Conservation (phyloP, 2,329 filamentous ascomycete species). For the Myriosclerotinia scirpicola region DNA sequence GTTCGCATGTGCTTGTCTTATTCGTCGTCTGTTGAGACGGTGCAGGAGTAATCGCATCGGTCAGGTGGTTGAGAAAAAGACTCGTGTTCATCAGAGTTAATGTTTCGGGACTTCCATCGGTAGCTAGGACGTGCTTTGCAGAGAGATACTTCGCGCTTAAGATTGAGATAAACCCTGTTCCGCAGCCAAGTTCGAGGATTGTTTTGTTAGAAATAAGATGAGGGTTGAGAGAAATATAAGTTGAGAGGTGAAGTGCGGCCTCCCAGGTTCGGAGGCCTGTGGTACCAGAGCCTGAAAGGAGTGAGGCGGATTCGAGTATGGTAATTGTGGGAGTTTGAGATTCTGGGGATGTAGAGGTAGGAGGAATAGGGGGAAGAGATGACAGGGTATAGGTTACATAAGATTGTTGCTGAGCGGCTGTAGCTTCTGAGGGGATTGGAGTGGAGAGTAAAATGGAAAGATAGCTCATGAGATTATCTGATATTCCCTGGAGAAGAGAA, state of each 20-base stretch:
- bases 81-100: slow-evolving; percentile 67
- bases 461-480: slow-evolving; percentile 72
- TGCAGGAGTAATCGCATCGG: slow-evolving; percentile 19
- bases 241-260: slow-evolving; percentile 70
- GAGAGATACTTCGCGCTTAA: slow-evolving; percentile 68
- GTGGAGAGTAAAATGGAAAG: slow-evolving; percentile 65
- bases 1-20: slow-evolving; percentile 57
- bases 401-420: slow-evolving; percentile 68
- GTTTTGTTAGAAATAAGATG: slow-evolving; percentile 51
- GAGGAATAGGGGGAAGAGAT: slow-evolving; percentile 11
- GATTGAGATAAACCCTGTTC: slow-evolving; percentile 74
- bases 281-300: slow-evolving; percentile 70
- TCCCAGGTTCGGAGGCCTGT: slow-evolving; percentile 82
- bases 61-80: slow-evolving; percentile 64
- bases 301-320: slow-evolving; percentile 65
- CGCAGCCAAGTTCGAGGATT: slow-evolving; percentile 72
- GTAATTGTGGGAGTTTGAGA: slow-evolving; percentile 49
- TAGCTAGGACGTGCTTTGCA: slow-evolving; percentile 61
- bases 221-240: slow-evolving; percentile 56
- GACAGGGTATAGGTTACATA: slow-evolving; percentile 68
- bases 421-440: slow-evolving; percentile 62
- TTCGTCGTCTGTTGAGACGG: slow-evolving; percentile 35
- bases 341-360: background rate
- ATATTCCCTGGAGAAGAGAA: slow-evolving; percentile 65
- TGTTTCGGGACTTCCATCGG: slow-evolving; percentile 73